Percentiles rank a stretch among this genome's conserved stretches.
Conservation (phyloP, 352 stramenopile genomes). For the Thraustochytrium sp. region DNA sequence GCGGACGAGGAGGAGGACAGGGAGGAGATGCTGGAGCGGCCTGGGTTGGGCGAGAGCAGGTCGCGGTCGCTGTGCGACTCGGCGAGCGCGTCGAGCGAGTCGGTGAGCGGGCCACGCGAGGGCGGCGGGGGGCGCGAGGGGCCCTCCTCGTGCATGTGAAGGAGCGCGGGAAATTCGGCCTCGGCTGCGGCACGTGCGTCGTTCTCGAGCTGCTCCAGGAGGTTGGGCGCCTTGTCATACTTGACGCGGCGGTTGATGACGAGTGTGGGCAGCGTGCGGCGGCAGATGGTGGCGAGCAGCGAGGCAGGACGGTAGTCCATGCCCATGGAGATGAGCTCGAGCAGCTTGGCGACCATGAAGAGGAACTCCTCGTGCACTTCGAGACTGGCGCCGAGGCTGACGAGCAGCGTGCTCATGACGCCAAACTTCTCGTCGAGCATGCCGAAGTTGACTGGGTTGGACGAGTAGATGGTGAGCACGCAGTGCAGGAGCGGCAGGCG, state of each 20-base stretch:
- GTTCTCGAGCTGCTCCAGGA: not conserved
- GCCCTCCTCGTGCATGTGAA: no score
- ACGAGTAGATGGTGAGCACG: constrained; percentile 35
- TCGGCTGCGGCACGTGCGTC: not conserved
- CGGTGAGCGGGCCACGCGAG: not conserved
- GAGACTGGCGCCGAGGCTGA: constrained; percentile 2
- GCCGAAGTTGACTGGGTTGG: constrained; percentile 36
- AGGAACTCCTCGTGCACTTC: constrained; percentile 29
- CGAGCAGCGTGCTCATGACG: constrained; percentile 31
- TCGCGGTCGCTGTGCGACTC: no score
- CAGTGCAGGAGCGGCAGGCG: constrained; percentile 28
- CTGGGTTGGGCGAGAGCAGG: not conserved
- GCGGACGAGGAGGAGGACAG: not conserved
- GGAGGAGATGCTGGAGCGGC: not conserved
- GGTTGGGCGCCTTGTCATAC: not conserved
- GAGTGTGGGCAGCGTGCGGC: not conserved
- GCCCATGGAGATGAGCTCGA: constrained; percentile 38
- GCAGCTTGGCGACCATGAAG: constrained; percentile 38
- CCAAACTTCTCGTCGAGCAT: constrained; percentile 44
- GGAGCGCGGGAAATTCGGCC: not conserved
- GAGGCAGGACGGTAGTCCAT: constrained; percentile 36
- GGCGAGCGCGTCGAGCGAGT: not conserved
- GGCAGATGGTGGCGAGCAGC: not conserved
- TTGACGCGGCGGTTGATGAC: not conserved
- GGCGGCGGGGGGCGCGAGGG: no score